Base-by-base conservation (phyloP, 1,284 basidiomycete species). In the Ganoderma boninense region DNA sequence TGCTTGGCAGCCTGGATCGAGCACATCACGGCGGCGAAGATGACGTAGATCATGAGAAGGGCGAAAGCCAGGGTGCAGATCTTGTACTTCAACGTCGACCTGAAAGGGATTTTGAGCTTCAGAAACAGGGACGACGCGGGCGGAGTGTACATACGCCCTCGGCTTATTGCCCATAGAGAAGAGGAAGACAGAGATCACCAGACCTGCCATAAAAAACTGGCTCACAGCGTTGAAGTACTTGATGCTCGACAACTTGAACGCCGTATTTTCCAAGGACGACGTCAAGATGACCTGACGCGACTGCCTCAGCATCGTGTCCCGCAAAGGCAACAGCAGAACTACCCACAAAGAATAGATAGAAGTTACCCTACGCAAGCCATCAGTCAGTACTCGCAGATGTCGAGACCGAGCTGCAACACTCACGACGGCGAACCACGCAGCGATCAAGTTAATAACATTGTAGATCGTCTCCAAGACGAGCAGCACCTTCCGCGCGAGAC, bases 161-260 rank as follows among this genome's bases (percentile, higher is more conserved):
- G 97, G 97, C 72, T 96, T 92, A 80, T 99, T 99, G 5, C 98
- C 97, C 94, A 99, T 97, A 0, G 96, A 95, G 80, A 99, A 95
- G 23, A 99, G 86, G 86, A 99, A 98, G 76, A 92, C 95, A 0
- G 94, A 92, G 20, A 97, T 87, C 20, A 98, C 87, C 46, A 96
- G 89, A 2, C 94, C 95, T 3, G 92, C 89, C 86, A 98, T 93
- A 42, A 92, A 82, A 80, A 97, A 98, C 92, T 95, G 94, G 67
- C 91, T 86, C 59, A 96, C 82, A 13, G 89, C 89, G 79, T 98
- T 99, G 76, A 96, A 87, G 71, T 93, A 91, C 69, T 85, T 86
- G 78, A 98, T 94, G 16, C 89, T 87, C 4, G 85, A 79, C 71
- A 97, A 83, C 11, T 86, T 82, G 77, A 97, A 96, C 0, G 88